These are phyloP conservation scores for Mycena metata DNA, from an alignment of 768 basidiomycete species.

Conservation along the genomic window DNA sequence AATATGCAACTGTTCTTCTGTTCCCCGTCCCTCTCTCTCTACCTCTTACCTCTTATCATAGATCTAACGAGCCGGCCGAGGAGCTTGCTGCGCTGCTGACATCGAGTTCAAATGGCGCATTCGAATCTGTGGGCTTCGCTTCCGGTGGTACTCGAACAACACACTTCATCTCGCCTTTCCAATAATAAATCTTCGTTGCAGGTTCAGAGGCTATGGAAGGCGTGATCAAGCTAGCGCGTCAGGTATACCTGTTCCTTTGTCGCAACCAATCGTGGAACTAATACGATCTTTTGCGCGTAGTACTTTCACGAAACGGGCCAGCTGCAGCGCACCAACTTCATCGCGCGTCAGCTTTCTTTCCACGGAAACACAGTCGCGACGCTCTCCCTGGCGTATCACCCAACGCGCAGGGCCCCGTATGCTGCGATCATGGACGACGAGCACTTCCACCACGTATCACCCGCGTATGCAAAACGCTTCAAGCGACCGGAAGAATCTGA, in stretches of 20 bases:
- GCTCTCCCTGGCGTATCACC: slow-evolving; percentile 76
- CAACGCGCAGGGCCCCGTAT: slow-evolving; percentile 77
- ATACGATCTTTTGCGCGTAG: slow-evolving; percentile 48
- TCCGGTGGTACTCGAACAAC: slow-evolving; percentile 71
- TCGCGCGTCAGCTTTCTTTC: slow-evolving; percentile 83
- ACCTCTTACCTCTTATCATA: too few species aligned
- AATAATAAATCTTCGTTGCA: slow-evolving; percentile 44
- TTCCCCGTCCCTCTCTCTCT: too few species aligned
- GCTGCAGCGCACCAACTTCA: slow-evolving; percentile 79
- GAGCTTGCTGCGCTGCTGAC: slow-evolving; percentile 78
- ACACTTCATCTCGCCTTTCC: background rate
- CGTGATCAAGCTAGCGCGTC: slow-evolving; percentile 85
- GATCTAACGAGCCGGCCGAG: slow-evolving; percentile 86
- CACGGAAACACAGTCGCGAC: slow-evolving; percentile 88
- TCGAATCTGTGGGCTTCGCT: slow-evolving; percentile 77
- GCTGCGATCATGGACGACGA: slow-evolving; percentile 71
- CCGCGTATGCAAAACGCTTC: slow-evolving; percentile 89
- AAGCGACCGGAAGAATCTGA: slow-evolving; percentile 77
- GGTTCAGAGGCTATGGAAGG: slow-evolving; percentile 93
- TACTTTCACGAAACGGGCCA: slow-evolving; percentile 82
- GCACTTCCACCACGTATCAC: slow-evolving; percentile 88
- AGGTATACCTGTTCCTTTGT: slow-evolving; percentile 57
- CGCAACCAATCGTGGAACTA: background rate
- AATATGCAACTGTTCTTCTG: slow-evolving; percentile 89
- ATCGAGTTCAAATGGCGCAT: slow-evolving; percentile 78